Conservation (phyloP, 371 early-diverging fungal species). For the Scutellospora calospora region DNA sequence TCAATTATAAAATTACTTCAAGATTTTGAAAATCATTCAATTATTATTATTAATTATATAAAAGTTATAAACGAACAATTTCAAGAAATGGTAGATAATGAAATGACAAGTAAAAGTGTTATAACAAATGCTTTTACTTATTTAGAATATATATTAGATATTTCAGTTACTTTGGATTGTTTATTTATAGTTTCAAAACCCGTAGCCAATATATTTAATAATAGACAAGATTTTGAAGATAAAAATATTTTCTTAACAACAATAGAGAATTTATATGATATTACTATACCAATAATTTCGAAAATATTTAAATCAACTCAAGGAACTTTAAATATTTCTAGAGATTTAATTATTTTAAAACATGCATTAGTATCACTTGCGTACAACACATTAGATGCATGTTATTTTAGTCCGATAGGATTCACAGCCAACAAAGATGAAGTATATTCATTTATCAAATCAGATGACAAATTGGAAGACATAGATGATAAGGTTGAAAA, state of each 20-base stretch:
- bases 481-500: slow-evolving; percentile 48
- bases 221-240: background rate
- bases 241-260: slow-evolving; percentile 1
- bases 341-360: slow-evolving; percentile 48
- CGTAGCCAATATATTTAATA: slow-evolving; percentile 23
- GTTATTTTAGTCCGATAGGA: slow-evolving; percentile 51
- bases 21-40: slow-evolving; percentile 47
- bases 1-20: slow-evolving; percentile 47
- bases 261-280: slow-evolving; percentile 41
- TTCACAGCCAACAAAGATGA: slow-evolving; percentile 35
- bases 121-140: background rate
- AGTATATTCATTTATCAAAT: background rate
- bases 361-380: slow-evolving; percentile 48
- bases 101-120: background rate
- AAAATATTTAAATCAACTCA: slow-evolving; percentile 15
- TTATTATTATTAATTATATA: slow-evolving; percentile 51
- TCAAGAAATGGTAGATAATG: slow-evolving; percentile 14
- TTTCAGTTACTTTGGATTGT: slow-evolving; percentile 45
- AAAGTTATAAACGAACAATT: slow-evolving; percentile 51
- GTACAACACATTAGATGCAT: slow-evolving; percentile 47
- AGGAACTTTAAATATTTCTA: background rate
- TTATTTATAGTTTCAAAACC: slow-evolving; percentile 45
- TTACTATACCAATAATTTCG: slow-evolving; percentile 31
- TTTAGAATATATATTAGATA: slow-evolving; percentile 36
- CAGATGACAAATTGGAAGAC: background rate